Evolutionary conservation across 2,329 filamentous ascomycete species (phyloP).

Genomic region (Fusarium miscanthi): DNA sequence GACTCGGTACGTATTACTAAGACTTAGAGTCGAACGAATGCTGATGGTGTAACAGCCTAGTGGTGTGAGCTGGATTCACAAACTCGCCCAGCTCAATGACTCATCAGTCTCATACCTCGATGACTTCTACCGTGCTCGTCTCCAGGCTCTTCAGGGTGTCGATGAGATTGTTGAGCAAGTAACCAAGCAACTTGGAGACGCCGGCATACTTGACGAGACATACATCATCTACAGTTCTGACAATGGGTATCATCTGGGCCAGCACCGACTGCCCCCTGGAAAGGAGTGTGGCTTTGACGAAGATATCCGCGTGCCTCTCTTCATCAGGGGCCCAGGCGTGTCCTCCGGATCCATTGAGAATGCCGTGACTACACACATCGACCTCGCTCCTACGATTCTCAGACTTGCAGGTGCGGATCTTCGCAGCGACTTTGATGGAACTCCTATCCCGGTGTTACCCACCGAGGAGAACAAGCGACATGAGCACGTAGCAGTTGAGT

Average conservation of each 20-base stretch:
- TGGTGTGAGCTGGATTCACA: conserved; percentile 59
- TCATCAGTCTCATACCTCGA: conserved; percentile 60
- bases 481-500: conserved; percentile 70
- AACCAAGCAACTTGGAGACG: conserved; percentile 56
- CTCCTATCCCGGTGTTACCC: conserved; percentile 59
- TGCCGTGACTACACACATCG: conserved; percentile 69
- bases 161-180: conserved; percentile 65
- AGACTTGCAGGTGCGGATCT: conserved; percentile 54
- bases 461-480: conserved; percentile 46
- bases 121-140: conserved; percentile 62
- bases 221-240: conserved; percentile 71
- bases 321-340: conserved; percentile 66
- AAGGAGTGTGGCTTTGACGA: conserved; percentile 70
- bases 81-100: conserved; percentile 54
- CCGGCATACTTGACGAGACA: conserved; percentile 71
- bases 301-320: conserved; percentile 68
- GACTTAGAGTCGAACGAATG: background rate
- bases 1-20: conserved; percentile 55
- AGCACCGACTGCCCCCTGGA: conserved; percentile 67
- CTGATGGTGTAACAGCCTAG: conserved; percentile 36
- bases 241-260: conserved; percentile 70
- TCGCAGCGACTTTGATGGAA: conserved; percentile 66
- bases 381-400: conserved; percentile 71
- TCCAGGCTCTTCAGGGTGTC: conserved; percentile 64
- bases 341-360: conserved; percentile 53